Base-by-base conservation (phyloP, 352 stramenopile species). In the Pythium folliculosum region DNA sequence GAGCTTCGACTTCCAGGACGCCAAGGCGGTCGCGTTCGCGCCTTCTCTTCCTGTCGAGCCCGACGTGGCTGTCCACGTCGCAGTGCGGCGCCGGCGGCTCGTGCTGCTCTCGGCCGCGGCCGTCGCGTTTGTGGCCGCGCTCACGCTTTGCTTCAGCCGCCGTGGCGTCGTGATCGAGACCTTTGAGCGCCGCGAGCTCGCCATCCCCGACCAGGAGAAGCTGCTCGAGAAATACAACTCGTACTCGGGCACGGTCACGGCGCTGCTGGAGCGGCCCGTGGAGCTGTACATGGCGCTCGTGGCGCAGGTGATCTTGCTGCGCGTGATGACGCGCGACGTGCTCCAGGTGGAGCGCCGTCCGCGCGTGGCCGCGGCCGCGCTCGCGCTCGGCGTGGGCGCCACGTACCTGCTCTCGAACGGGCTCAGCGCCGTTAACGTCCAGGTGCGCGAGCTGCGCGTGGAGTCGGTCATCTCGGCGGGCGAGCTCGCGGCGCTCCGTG, bases 151-250 rank as follows among this genome's bases (percentile, higher is more conserved):
- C 5, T 60, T 60, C 21, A 52, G 47, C 19, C 30, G 23, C 32
- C n/a, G 30, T 16, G 53, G 51, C 23, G 27, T 38, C 23, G 53
- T 44, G 32, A n/a, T 60, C n/a, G 13, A 30, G 21, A 35, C 23
- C 21, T 60, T 60, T 9, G 32, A 47, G 21, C 53, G 53, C 8
- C 7, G 53, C 21, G 3, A 5, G 10, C 2, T 60, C 0, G 48
- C 53, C 1, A 35, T 47, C 5, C 4, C 35, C 19, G 53, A 60
- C 16, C 55, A 62, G 51, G 38, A 64, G 47, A 25, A 64, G 10
- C n/a, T 64, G 44, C n/a, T 55, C 22, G 57, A 64, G 12, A 14
- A n/a, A 16, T 64, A 64, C 57, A 64, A 62, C 55, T 62, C 55
- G 37, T 51, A 51, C 55, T 62, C 55, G 40, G 55, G 55, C 7